Evolutionary conservation across 139 green algal species (phyloP).

Genomic region (Coccomyxa sp.): DNA sequence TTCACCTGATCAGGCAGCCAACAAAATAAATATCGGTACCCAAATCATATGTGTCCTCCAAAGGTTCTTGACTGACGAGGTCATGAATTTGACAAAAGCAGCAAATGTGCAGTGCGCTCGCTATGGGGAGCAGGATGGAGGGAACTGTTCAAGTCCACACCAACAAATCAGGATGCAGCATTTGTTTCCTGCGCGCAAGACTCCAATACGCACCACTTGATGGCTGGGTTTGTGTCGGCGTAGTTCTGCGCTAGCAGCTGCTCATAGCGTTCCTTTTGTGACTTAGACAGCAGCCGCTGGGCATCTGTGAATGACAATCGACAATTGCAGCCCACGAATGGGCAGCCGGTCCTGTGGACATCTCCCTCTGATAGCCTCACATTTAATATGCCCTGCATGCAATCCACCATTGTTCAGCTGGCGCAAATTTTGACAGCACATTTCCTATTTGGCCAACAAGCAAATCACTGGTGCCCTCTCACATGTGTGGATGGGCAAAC

Average conservation of each 20-base stretch:
- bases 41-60: background rate
- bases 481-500: background rate
- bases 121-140: background rate
- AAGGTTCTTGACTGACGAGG: background rate
- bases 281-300: conserved; percentile 1
- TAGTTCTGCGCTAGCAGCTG: conserved; percentile 21
- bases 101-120: background rate
- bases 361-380: conserved; percentile 9
- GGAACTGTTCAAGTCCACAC: background rate
- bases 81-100: background rate
- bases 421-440: background rate
- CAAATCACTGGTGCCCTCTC: background rate
- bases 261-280: background rate
- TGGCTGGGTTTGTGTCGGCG: conserved; percentile 4
- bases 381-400: conserved; percentile 11
- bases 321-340: conserved; percentile 14
- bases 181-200: background rate
- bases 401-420: background rate
- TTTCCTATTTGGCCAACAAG: background rate
- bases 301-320: conserved; percentile 5
- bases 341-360: conserved; percentile 10
- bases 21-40: background rate
- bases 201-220: background rate
- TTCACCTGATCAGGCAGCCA: background rate
- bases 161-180: background rate